Evolutionary conservation across 495 filamentous ascomycete species (phyloP), one percentile per base, ranked within the genome.

Genomic region (Pyronema domesticum): DNA sequence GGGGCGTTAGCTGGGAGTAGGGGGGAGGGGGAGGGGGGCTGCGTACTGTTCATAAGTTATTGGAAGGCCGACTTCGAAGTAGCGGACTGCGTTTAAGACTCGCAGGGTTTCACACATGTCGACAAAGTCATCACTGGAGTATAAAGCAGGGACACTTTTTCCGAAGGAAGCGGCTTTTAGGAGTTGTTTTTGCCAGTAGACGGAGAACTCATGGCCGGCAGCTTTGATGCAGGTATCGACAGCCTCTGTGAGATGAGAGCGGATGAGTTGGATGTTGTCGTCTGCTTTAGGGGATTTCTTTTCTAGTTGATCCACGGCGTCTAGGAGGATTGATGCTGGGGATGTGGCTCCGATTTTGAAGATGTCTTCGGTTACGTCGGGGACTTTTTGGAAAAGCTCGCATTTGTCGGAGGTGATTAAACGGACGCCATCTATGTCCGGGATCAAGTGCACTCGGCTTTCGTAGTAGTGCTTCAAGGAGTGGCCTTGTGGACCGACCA

Each of bases 121-220:
- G 30, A 98, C 93, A 67, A 96, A 98, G 54, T 96, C 89, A 58
- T 98, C 91, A 63, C 85, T 93, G 68, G 85, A 93, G 69, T 96
- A 98, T 33, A 96, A 78, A 59, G 95, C 91, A 1, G 95, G 75
- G 0, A 95, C 89, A 0, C 91, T 96, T 67, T 98, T 98, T 10
- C 91, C 91, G 67, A 95, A 95, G 0, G 87, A 94, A 0, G 91
- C 91, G 4, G 93, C 91, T 66, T 93, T 94, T 13, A 98, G 74
- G 3, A 98, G 72, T 57, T 91, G 82, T 61, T 96, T 98, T 65
- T 98, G 91, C 86, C 88, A 93, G 60, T 89, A 80, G 1, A 80
- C 72, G 58, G 78, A 85, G 64, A 86, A 95, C 65, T 98, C 93
- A 64, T 94, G 78, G 8, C 87, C 93, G 2, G 91, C 88, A 46